Percentiles rank a stretch among this genome's conserved stretches.
Evolutionary conservation across 1,139 yeast genomes (phyloP).

Genomic region (Hanseniaspora gamundiae): DNA sequence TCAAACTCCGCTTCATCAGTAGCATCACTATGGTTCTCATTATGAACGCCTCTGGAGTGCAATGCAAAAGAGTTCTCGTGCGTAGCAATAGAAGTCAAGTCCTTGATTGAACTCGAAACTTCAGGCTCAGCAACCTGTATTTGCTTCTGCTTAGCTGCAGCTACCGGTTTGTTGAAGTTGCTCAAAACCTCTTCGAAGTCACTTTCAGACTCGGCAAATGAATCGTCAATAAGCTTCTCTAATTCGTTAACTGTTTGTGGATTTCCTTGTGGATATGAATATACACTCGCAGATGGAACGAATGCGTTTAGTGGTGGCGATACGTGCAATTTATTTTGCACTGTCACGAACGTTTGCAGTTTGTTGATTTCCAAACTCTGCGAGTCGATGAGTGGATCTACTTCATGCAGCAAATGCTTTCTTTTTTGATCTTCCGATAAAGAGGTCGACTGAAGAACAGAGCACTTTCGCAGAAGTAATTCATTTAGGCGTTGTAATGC

Average conservation of each 20-base stretch:
- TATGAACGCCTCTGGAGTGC: constrained; percentile 9
- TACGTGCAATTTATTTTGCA: background rate
- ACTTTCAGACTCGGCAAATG: constrained; percentile 8
- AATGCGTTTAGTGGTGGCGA: constrained; percentile 1
- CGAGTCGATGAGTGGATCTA: constrained; percentile 14
- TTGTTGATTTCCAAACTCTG: constrained; percentile 7
- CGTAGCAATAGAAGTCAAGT: constrained; percentile 20
- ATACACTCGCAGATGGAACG: background rate
- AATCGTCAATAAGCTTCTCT: constrained; percentile 6
- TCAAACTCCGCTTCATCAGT: constrained; percentile 24
- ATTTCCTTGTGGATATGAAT: background rate
- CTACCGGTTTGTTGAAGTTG: background rate
- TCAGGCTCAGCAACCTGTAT: background rate
- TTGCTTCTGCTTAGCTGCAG: background rate
- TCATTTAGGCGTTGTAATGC: constrained; percentile 13
- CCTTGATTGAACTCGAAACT: constrained; percentile 13
- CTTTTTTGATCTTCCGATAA: constrained; percentile 23
- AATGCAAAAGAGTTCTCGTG: constrained; percentile 22
- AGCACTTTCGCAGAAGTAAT: constrained; percentile 17
- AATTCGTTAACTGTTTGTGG: background rate
- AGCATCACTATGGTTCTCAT: constrained; percentile 11
- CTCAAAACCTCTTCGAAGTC: background rate
- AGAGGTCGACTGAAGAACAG: constrained; percentile 22
- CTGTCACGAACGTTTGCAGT: background rate
- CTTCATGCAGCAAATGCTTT: constrained; percentile 10